A percentile compares a stretch with the other conserved stretches of the same genome.
phyloP scores from a whole-genome alignment of 495 filamentous ascomycete species.

The Penicillium longicatenatum region DNA sequence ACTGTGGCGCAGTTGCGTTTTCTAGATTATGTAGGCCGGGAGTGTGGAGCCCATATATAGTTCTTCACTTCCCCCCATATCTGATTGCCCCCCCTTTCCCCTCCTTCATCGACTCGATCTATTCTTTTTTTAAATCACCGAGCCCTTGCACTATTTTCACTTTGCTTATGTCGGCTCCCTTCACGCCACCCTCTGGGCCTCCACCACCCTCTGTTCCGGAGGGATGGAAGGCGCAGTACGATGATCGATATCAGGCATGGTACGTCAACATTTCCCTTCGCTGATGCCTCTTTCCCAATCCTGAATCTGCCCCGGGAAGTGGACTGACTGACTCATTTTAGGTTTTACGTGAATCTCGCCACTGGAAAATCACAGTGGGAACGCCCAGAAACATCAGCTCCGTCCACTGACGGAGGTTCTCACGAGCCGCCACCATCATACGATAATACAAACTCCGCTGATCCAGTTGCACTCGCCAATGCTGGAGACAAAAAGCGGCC shows the following conservation, averaged over 20 bases:
- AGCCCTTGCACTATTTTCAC: neutral
- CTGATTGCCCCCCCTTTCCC: neutral
- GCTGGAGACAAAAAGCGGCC: constrained; percentile 58
- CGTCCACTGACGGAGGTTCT: constrained; percentile 48
- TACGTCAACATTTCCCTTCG: constrained; percentile 38
- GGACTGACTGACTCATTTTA: constrained; percentile 23
- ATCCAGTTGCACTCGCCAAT: constrained; percentile 31
- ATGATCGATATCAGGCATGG: constrained; percentile 78
- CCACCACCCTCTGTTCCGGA: constrained; percentile 85
- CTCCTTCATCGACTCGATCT: no score
- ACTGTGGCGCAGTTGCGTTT: neutral
- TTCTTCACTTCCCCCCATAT: neutral
- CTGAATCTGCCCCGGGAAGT: neutral
- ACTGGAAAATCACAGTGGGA: constrained; percentile 92
- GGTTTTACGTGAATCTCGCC: constrained; percentile 87
- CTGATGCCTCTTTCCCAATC: neutral
- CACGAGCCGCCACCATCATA: constrained; percentile 68
- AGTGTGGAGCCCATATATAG: neutral
- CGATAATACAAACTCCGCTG: constrained; percentile 40
- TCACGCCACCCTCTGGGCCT: constrained; percentile 69
- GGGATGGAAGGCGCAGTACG: constrained; percentile 83
- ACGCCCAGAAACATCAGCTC: constrained; percentile 63
- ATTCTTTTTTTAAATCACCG: neutral
- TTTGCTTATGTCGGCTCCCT: constrained; percentile 44
- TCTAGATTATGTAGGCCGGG: neutral